Evolutionary conservation across 2,329 filamentous ascomycete species (phyloP).

Genomic region (Mariannaea elegans): DNA sequence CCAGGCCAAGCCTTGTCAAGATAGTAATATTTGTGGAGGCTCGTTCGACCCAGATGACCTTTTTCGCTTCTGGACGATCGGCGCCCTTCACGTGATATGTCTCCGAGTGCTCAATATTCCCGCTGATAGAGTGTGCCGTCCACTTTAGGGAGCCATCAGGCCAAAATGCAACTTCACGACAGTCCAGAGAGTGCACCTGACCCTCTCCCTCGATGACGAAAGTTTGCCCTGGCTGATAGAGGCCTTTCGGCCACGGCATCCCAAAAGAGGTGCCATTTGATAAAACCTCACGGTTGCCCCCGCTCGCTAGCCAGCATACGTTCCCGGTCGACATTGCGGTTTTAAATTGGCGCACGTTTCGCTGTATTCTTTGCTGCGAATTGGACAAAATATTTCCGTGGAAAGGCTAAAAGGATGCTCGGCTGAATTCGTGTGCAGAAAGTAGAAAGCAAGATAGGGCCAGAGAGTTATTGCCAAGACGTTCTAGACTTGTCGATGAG

Average conservation of each 20-base stretch:
- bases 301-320: conserved; percentile 25
- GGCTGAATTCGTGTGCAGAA: not conserved
- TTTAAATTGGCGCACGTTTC: conserved; percentile 1
- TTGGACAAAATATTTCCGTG: too few species aligned
- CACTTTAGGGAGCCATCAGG: conserved; percentile 68
- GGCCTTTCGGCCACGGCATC: conserved; percentile 30
- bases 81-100: conserved; percentile 50
- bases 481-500: not conserved
- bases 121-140: conserved; percentile 64
- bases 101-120: conserved; percentile 48
- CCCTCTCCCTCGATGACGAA: conserved; percentile 19
- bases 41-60: not conserved
- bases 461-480: not conserved
- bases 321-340: conserved; percentile 18
- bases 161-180: conserved; percentile 50
- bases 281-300: not conserved
- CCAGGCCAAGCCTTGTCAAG: conserved; percentile 10
- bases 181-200: conserved; percentile 19
- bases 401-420: too few species aligned
- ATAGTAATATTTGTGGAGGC: not conserved
- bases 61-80: not conserved
- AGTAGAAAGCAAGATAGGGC: not conserved
- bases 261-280: conserved; percentile 27
- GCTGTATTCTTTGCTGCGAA: not conserved
- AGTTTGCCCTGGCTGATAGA: conserved; percentile 21